These are phyloP conservation scores for Elasticomyces elasticus DNA, from an alignment of 495 filamentous ascomycete species.

Conservation along the genomic window DNA sequence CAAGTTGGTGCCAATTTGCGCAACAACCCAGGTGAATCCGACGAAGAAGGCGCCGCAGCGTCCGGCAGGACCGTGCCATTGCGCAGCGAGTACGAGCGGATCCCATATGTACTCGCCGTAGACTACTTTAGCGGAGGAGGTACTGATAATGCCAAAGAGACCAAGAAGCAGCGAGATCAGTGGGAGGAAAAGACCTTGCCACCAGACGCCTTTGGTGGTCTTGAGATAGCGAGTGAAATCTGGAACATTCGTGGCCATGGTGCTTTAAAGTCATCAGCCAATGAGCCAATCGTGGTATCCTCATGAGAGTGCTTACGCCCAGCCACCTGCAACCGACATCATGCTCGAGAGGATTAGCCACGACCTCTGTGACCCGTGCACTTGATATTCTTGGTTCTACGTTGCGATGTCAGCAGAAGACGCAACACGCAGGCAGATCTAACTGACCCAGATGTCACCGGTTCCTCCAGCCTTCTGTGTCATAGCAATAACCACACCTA, in stretches of 20 bases:
- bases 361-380: too few species aligned
- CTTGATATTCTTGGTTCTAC: constrained; percentile 19
- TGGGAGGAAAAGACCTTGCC: constrained; percentile 50
- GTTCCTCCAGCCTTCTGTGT: too few species aligned
- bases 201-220: constrained; percentile 41
- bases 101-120: constrained; percentile 25
- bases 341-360: too few species aligned
- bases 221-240: constrained; percentile 54
- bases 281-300: too few species aligned
- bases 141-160: constrained; percentile 31
- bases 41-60: constrained; percentile 31
- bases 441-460: too few species aligned
- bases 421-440: too few species aligned
- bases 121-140: constrained; percentile 23
- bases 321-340: too few species aligned
- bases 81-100: constrained; percentile 21
- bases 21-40: constrained; percentile 36
- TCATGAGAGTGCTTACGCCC: too few species aligned
- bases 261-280: too few species aligned
- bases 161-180: constrained; percentile 44
- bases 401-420: constrained; percentile 38
- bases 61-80: constrained; percentile 20
- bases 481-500: too few species aligned
- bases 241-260: constrained; percentile 25
- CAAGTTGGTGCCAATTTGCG: constrained; percentile 40